Base-by-base conservation (phyloP, 192 early-diverging fungal genomes). In the Backusella sp. region DNA sequence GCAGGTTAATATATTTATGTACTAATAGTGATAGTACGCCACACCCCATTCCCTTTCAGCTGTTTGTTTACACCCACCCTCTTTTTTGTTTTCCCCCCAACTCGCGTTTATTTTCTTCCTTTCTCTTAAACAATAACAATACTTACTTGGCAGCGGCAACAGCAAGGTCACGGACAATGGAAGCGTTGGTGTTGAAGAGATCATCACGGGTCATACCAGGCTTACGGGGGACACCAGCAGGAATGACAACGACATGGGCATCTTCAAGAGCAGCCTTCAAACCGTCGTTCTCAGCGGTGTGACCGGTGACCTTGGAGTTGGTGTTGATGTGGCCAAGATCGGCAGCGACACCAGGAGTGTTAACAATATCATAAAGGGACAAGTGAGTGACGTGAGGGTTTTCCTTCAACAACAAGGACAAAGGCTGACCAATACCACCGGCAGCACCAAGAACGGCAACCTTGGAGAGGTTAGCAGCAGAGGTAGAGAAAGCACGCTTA, bases 171-270 rank as follows among this genome's bases (percentile, higher is more conserved):
- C 89, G 91, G 77, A 96, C 94, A 82, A 97, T 97, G 59, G 92
- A 89, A 73, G 96, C 96, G 85, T 97, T 97, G 87, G 91, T 96
- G 91, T 98, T 99, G 94, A 99, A 99, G 74, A 99, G 86, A 76
- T 99, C 97, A 82, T 99, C 96, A 83, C 97, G 94, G 75, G 96
- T 96, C 97, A 99, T 99, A 67, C 96, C 97, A 73, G 96, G 97
- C 93, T 99, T 99, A 82, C 97, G 92, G 72, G 97, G 97, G 15
- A 99, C 94, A 82, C 97, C 96, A 75, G 96, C 97, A 21, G 98
- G 98, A 80, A 99, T 98, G 70, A 99, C 94, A 72, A 99, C 93
- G 19, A 37, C 37, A 41, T 34, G 52, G 15, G 69, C 69, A 62
- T 32, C 67, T 42, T 28, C 66, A 30, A 75, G 73, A 23, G 70